A percentile compares a stretch with the other conserved stretches of the same genome.
These are phyloP conservation scores for Dactylellina drechsleri DNA, from an alignment of 2,329 filamentous ascomycete species.

Conservation along the genomic window DNA sequence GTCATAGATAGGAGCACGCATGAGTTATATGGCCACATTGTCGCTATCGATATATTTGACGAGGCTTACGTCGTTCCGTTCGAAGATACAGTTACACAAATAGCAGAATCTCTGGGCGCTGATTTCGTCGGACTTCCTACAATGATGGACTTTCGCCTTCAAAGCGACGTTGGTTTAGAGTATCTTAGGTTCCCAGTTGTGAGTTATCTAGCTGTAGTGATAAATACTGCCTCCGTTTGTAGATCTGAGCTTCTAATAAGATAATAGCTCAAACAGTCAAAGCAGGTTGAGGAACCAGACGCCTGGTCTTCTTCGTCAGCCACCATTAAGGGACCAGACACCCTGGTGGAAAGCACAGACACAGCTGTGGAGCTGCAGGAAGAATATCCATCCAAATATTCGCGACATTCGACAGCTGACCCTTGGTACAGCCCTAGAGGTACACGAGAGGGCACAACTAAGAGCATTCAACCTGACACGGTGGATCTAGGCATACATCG, in stretches of 20 bases:
- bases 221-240: not conserved
- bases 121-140: slow-evolving; percentile 21
- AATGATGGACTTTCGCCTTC: not conserved
- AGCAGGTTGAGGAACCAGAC: not conserved
- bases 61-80: slow-evolving; percentile 39
- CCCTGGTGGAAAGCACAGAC: not conserved
- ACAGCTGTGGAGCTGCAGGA: not conserved
- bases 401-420: too few species aligned
- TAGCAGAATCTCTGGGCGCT: slow-evolving; percentile 5
- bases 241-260: not conserved
- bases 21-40: slow-evolving; percentile 30
- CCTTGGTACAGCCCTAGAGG: too few species aligned
- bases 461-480: not conserved
- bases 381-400: too few species aligned
- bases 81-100: slow-evolving; percentile 27
- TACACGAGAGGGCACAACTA: not conserved
- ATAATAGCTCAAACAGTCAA: not conserved
- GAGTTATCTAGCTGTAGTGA: not conserved
- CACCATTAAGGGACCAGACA: not conserved
- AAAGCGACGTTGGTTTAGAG: not conserved
- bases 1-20: slow-evolving; percentile 23
- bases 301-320: too few species aligned
- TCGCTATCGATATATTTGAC: slow-evolving; percentile 32
- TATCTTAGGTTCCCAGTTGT: not conserved
- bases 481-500: too few species aligned